Conservation (phyloP, 148 eudicot species). For the Dianthus caryophyllus region DNA sequence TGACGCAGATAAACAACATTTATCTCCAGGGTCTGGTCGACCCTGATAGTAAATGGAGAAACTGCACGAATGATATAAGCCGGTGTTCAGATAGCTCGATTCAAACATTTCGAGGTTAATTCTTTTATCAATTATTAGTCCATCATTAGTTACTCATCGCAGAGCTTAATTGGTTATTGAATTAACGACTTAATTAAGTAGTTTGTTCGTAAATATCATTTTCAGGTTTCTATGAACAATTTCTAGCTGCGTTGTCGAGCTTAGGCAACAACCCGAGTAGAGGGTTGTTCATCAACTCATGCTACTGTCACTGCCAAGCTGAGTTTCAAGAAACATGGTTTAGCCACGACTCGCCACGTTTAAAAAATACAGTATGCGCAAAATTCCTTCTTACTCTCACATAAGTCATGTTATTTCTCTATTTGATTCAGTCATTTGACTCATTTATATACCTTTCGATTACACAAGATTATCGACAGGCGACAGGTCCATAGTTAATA, state of each 20-base stretch:
- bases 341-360: constrained; percentile 4
- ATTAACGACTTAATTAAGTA: too few relatives aligned
- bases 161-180: too few relatives aligned
- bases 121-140: not conserved
- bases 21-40: not conserved
- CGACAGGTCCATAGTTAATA: too few relatives aligned
- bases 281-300: constrained; percentile 16
- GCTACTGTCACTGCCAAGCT: constrained; percentile 4
- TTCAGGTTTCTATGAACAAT: constrained; percentile 4
- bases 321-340: constrained; percentile 1
- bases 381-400: not conserved
- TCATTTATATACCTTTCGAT: too few relatives aligned
- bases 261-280: constrained; percentile 7
- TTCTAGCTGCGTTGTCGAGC: not conserved
- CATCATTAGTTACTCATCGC: too few relatives aligned
- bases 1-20: not conserved
- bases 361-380: not conserved
- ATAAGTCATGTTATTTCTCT: too few relatives aligned
- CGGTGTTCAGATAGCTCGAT: constrained; percentile 6
- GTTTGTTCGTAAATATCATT: not conserved
- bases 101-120: not conserved
- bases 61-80: constrained; percentile 3
- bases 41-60: not conserved
- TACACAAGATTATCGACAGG: too few relatives aligned
- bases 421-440: too few relatives aligned